Evolutionary conservation across 2,329 filamentous ascomycete genomes (phyloP), one percentile per base, ranked within the genome.

Genomic region (Colletotrichum sp.): DNA sequence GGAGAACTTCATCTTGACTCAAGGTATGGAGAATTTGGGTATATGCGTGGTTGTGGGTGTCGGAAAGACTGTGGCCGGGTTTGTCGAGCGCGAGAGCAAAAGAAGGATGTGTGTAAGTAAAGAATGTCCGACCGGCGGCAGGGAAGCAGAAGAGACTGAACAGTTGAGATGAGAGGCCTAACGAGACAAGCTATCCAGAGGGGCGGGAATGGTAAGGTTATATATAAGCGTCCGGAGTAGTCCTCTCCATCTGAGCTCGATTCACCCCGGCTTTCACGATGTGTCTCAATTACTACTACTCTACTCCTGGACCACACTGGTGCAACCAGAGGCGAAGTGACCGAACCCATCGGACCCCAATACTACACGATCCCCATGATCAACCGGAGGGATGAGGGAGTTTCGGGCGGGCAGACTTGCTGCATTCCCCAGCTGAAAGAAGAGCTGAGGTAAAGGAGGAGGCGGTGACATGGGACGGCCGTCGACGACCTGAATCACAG

Each of bases 1-100:
- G 18, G 80, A 74, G 78, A 81, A 79, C 74, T 83, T 78, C 82
- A 84, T 84, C 39, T 78, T 83, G 26, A 12, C 7, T 43, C 4
- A 13, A 13, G 78, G 63, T 55, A 61, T 34, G 21, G 55, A n/a
- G 43, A 63, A 57, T 65, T 18, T 52, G 26, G 59, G 48, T 24
- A 34, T 39, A 12, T 7, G 21, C 26, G 16, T 18, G 61, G 0
- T 24, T 3, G 24, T 12, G 15, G 34, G 9, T 12, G 39, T 21
- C 28, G 39, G 26, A 67, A 34, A 15, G 32, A 26, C 13, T 28
- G 32, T 64, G 34, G 67, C 10, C 39, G 48, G 66, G 12, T 18
- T 57, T 30, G 15, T 60, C 28, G 55, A 48, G 52, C 66, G 15
- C 68, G 68, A 69, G 67, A 9, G 18, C 21, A 36, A 21, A 43